Evolutionary conservation across 441 rosid genomes (phyloP).

Genomic region (Erodium texanum): DNA sequence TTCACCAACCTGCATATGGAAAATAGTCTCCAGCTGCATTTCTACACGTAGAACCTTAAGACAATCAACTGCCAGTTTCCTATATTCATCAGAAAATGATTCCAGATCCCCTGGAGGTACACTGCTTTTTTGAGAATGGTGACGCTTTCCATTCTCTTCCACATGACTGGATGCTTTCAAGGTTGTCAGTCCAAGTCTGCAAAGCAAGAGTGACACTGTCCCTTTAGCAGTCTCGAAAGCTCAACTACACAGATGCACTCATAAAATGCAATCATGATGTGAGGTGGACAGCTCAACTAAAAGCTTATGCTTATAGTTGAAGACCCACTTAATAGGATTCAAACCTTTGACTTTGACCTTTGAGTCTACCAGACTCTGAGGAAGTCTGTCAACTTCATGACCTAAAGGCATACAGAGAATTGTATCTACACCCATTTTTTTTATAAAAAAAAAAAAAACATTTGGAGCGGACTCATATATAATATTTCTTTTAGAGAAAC

Average conservation of each 20-base stretch:
- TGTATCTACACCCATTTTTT: background rate
- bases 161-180: conserved; percentile 42
- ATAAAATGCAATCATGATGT: background rate
- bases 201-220: background rate
- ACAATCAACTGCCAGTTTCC: conserved; percentile 94
- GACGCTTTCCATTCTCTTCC: conserved; percentile 40
- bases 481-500: background rate
- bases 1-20: conserved; percentile 97
- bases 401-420: background rate
- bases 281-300: background rate
- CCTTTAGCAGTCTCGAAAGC: background rate
- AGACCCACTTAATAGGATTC: background rate
- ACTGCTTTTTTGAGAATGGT: conserved; percentile 29
- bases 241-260: too few relatives aligned
- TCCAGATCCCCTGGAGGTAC: conserved; percentile 42
- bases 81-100: conserved; percentile 78
- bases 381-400: background rate
- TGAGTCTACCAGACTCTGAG: background rate
- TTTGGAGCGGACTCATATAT: background rate
- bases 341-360: background rate
- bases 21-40: conserved; percentile 94
- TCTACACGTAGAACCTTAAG: conserved; percentile 91
- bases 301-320: background rate
- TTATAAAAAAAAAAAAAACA: too few relatives aligned
- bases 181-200: conserved; percentile 66